phyloP scores from a whole-genome alignment of 768 basidiomycete species.

The Pleurotus giganteus region DNA sequence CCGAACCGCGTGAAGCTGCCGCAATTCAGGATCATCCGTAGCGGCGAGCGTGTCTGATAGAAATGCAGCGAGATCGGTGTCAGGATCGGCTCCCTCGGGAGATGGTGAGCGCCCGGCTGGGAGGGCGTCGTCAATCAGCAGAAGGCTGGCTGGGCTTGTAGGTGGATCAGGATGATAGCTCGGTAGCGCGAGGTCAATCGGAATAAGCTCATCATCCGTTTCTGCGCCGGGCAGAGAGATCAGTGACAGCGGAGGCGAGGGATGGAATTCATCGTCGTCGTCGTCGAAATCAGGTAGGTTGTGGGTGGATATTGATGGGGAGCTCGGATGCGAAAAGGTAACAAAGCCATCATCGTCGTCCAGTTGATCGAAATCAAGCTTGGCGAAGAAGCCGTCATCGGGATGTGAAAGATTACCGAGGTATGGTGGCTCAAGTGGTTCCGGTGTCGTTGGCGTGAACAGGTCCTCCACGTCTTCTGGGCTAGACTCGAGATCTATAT shows the following conservation, averaged over 20 bases:
- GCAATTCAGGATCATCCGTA: slow-evolving; percentile 34
- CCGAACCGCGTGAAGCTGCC: slow-evolving; percentile 37
- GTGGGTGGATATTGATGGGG: slow-evolving; percentile 25
- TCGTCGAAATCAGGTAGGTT: slow-evolving; percentile 24
- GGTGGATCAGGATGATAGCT: slow-evolving; percentile 3
- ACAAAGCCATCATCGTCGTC: background rate
- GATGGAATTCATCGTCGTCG: slow-evolving; percentile 16
- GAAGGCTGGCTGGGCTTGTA: slow-evolving; percentile 13
- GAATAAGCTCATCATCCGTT: slow-evolving; percentile 40
- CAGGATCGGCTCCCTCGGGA: slow-evolving; percentile 38
- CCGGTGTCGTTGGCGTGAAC: slow-evolving; percentile 6
- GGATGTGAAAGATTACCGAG: background rate
- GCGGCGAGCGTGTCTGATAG: slow-evolving; percentile 27
- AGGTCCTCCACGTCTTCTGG: slow-evolving; percentile 2
- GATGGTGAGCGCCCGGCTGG: slow-evolving; percentile 40
- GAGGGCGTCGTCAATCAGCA: slow-evolving; percentile 43
- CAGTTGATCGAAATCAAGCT: slow-evolving; percentile 1
- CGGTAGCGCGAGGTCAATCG: slow-evolving; percentile 16
- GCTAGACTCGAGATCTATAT: background rate
- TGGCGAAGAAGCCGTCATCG: background rate
- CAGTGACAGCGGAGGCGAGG: slow-evolving; percentile 22
- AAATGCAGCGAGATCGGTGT: slow-evolving; percentile 16
- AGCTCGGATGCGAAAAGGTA: slow-evolving; percentile 14
- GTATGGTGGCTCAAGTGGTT: background rate
- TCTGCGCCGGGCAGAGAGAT: slow-evolving; percentile 42